These are phyloP conservation scores for Trichosporon sp. DNA, from an alignment of 1,284 basidiomycete genomes.

Conservation along the genomic window DNA sequence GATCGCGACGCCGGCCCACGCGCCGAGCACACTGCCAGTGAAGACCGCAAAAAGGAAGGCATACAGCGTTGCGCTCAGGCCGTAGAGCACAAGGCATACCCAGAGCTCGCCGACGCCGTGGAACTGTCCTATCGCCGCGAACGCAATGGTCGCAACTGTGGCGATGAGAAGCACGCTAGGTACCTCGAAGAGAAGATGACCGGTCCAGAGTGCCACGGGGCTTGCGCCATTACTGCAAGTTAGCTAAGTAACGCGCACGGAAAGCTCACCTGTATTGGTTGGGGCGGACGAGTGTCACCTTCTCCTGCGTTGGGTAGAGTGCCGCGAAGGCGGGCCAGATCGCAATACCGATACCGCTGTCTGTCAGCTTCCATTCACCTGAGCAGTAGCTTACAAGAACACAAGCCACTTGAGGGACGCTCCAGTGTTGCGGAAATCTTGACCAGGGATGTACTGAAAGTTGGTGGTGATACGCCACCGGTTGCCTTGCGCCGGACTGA, in stretches of 20 bases:
- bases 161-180: constrained; percentile 58
- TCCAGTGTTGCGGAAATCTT: constrained; percentile 26
- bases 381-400: constrained; percentile 32
- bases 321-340: constrained; percentile 74
- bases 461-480: constrained; percentile 57
- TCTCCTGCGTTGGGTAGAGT: constrained; percentile 60
- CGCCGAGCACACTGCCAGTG: constrained; percentile 62
- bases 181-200: constrained; percentile 69
- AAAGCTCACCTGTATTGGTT: constrained; percentile 51
- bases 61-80: constrained; percentile 62
- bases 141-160: constrained; percentile 60
- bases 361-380: neutral
- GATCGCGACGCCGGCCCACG: constrained; percentile 66
- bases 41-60: constrained; percentile 62
- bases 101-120: constrained; percentile 56
- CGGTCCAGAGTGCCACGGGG: constrained; percentile 68
- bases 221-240: constrained; percentile 58
- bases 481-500: constrained; percentile 49
- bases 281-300: constrained; percentile 64
- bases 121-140: constrained; percentile 60
- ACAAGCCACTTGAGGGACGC: constrained; percentile 32
- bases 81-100: constrained; percentile 69
- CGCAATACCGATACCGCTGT: constrained; percentile 47
- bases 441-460: constrained; percentile 51
- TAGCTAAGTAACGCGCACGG: constrained; percentile 50